Evolutionary conservation across 192 early-diverging fungal genomes (phyloP).

Genomic region (Phlyctochytrium arcticum): DNA sequence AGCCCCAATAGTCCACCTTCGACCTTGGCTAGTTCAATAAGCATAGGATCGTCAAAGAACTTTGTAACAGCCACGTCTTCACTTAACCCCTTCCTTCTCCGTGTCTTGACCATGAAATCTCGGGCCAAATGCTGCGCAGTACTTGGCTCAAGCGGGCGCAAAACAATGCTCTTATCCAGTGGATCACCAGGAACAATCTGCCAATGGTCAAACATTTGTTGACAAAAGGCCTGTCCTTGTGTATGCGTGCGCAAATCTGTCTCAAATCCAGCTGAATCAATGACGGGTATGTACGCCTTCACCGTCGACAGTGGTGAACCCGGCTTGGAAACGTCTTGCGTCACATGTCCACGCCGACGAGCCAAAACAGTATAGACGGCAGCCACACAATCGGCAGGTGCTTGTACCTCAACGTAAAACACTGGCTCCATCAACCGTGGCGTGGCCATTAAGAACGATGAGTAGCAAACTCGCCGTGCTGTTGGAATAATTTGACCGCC

Average conservation of each 20-base stretch:
- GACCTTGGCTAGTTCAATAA: constrained; percentile 37
- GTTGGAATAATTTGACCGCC: constrained; percentile 97
- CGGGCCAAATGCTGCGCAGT: constrained; percentile 81
- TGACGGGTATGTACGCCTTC: constrained; percentile 90
- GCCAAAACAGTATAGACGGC: constrained; percentile 93
- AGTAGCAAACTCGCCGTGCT: constrained; percentile 93
- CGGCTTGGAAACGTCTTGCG: constrained; percentile 88
- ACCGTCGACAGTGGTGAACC: constrained; percentile 93
- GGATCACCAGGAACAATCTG: constrained; percentile 97
- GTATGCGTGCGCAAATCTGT: constrained; percentile 95
- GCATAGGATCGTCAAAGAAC: constrained; percentile 56
- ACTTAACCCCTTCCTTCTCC: constrained; percentile 78
- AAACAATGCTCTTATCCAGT: constrained; percentile 78
- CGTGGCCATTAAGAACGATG: constrained; percentile 90
- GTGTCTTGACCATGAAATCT: constrained; percentile 99
- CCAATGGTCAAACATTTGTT: constrained; percentile 99
- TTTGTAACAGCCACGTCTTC: constrained; percentile 60
- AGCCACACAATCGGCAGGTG: constrained; percentile 92
- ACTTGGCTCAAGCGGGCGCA: constrained; percentile 88
- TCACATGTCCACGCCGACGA: constrained; percentile 89
- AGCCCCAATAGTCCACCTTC: constrained; percentile 29
- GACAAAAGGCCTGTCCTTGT: constrained; percentile 95
- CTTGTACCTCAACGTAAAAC: constrained; percentile 93
- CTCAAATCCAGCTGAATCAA: constrained; percentile 95
- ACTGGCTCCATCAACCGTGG: constrained; percentile 98